phyloP scores from a whole-genome alignment of 495 filamentous ascomycete genomes.

The Tuber magnatum region DNA sequence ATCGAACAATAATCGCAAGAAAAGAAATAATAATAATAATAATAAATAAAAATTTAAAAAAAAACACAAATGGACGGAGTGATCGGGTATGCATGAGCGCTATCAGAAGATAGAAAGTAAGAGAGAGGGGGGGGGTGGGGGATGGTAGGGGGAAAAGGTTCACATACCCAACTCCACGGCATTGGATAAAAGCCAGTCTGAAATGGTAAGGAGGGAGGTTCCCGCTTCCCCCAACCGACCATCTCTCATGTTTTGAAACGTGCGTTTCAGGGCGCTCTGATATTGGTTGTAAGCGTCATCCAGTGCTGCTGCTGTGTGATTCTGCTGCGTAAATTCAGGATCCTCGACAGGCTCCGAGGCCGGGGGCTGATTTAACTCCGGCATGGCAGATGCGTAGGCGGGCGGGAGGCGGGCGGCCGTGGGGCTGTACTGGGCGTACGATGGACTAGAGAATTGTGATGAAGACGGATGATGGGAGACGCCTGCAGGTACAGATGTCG shows the following conservation, averaged over 20 bases:
- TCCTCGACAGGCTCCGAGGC: constrained; percentile 45
- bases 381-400: constrained; percentile 52
- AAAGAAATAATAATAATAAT: no score
- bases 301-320: constrained; percentile 40
- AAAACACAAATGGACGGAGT: constrained; percentile 23
- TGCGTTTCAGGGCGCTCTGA: constrained; percentile 61
- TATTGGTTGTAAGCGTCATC: constrained; percentile 69
- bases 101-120: constrained; percentile 19
- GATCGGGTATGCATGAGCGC: constrained; percentile 30
- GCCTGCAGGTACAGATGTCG: constrained; percentile 55
- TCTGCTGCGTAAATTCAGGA: constrained; percentile 42
- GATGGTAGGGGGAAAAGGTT: constrained; percentile 32
- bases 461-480: constrained; percentile 50
- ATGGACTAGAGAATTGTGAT: constrained; percentile 48
- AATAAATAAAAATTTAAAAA: no score
- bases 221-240: constrained; percentile 69
- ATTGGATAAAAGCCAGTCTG: constrained; percentile 76
- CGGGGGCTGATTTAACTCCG: constrained; percentile 48
- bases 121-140: no score
- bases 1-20: constrained; percentile 13
- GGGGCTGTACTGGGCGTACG: constrained; percentile 51
- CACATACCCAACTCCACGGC: constrained; percentile 75
- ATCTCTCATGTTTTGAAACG: constrained; percentile 66
- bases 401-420: constrained; percentile 49
- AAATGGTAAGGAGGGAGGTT: constrained; percentile 65